Evolutionary conservation across 257 asterid species (phyloP), one percentile per base, ranked within the genome.

Genomic region (Salvia miltiorrhiza): DNA sequence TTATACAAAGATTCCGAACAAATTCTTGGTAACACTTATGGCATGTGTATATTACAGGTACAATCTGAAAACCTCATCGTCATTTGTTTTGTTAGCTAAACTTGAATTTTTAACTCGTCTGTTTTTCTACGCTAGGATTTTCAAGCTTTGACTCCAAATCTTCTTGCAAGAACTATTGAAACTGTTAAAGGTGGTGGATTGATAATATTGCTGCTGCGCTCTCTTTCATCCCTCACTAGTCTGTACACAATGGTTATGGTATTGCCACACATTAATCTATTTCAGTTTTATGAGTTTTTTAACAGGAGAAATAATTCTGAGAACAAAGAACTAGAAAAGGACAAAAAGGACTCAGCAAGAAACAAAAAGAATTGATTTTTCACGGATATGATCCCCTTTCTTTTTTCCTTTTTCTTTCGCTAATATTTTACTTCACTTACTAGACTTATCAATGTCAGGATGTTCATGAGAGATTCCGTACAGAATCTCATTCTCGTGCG

Each of bases 151-250:
- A 94, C 97, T 13, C 99, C 99, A 28, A 94, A 94, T 80, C 89
- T 94, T 47, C 86, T 94, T n/a, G 97, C 99, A 21, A 89, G 97
- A 83, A 94, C 99, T 57, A 89, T 94, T 76, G 99, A 94, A 84
- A 94, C 99, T 26, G 99, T 94, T 80, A 97, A 89, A 81, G 99
- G 99, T 67, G 97, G 99, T 77, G 99, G 99, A 49, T 71, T 94
- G 89, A 87, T 94, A 65, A 76, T 94, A 33, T 80, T 94, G 83
- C 82, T 94, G 78, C 88, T 94, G 43, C 96, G 93, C 70, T 83
- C 97, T 23, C 80, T 94, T 68, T 79, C 99, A 58, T 91, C 99
- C 6, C 91, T 94, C 61, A 85, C 96, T 43, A 85, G 96, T 67
- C 88, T 94, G 53, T 87, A 43, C 88, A 86, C 99, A 53, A 94